A percentile compares a stretch with the other conserved stretches of the same genome.
Evolutionary conservation across 768 basidiomycete genomes (phyloP).

Genomic region (Cystofilobasidium ferigula): DNA sequence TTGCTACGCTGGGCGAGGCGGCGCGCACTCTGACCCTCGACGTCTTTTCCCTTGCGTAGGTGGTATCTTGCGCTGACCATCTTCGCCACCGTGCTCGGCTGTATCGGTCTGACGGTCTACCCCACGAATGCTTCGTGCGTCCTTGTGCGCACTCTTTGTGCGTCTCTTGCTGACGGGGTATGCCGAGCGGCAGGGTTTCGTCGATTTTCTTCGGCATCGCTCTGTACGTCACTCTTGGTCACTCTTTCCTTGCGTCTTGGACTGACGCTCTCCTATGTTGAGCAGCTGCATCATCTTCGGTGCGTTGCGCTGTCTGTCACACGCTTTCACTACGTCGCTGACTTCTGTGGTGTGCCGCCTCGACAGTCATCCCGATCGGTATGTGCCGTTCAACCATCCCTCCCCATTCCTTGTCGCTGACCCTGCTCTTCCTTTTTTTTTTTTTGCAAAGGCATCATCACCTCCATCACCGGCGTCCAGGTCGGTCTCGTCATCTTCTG

Average conservation of each 20-base stretch:
- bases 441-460: no score
- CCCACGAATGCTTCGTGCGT: slow-evolving; percentile 11
- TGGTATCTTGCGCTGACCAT: slow-evolving; percentile 18
- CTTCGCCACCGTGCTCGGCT: slow-evolving; percentile 14
- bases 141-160: no score
- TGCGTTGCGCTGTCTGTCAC: slow-evolving; percentile 37
- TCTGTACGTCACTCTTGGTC: no score
- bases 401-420: no score
- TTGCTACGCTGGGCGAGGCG: not conserved
- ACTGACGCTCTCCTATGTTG: slow-evolving; percentile 41
- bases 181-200: not conserved
- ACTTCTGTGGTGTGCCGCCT: slow-evolving; percentile 40
- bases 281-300: slow-evolving; percentile 46
- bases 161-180: not conserved
- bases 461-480: slow-evolving; percentile 47
- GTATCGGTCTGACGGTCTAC: slow-evolving; percentile 14
- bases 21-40: not conserved
- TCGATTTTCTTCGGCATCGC: slow-evolving; percentile 48
- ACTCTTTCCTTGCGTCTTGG: no score
- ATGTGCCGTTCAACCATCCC: no score
- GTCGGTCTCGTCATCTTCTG: no score
- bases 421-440: no score
- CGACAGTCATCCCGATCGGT: slow-evolving; percentile 58
- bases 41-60: not conserved
- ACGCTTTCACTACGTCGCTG: slow-evolving; percentile 39